Conservation (phyloP, 2,329 filamentous ascomycete genomes). For the Fusarium poae region DNA sequence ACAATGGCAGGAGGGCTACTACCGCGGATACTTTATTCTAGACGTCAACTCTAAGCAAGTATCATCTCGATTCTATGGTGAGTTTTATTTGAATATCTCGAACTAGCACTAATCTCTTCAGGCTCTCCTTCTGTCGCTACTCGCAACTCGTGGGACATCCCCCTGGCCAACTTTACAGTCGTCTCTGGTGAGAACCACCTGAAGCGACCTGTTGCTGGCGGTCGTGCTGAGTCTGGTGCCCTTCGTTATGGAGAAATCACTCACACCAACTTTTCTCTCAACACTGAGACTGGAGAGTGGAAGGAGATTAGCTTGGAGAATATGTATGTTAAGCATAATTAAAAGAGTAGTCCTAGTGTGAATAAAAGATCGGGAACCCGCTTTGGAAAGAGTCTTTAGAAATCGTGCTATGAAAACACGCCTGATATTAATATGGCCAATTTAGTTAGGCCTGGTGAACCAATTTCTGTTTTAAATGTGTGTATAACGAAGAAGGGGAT, state of each 20-base stretch:
- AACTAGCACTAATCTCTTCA: neutral
- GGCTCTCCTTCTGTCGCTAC: slow-evolving; percentile 66
- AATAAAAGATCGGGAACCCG: neutral
- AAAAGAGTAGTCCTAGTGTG: neutral
- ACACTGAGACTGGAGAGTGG: slow-evolving; percentile 37
- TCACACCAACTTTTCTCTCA: slow-evolving; percentile 50
- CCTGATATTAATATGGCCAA: slow-evolving; percentile 25
- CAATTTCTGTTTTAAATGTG: slow-evolving; percentile 38
- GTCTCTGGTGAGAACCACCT: slow-evolving; percentile 71
- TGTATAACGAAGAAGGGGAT: slow-evolving; percentile 25
- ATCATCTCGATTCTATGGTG: slow-evolving; percentile 73
- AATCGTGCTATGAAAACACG: neutral
- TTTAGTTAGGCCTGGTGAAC: slow-evolving; percentile 20
- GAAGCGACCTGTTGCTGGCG: slow-evolving; percentile 57
- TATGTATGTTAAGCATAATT: slow-evolving; percentile 32
- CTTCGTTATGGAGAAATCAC: slow-evolving; percentile 62
- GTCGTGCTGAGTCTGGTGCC: slow-evolving; percentile 65
- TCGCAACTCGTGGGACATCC: slow-evolving; percentile 73
- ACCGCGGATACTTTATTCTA: slow-evolving; percentile 79
- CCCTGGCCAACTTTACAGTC: slow-evolving; percentile 78
- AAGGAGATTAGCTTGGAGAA: slow-evolving; percentile 17
- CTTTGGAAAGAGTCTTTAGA: neutral
- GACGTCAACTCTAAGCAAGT: slow-evolving; percentile 68
- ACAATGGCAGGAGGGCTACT: slow-evolving; percentile 80
- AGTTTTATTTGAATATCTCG: neutral